Evolutionary conservation across 2,329 filamentous ascomycete species (phyloP), one percentile per base, ranked within the genome.

Genomic region (Pestalotiopsis sp.): DNA sequence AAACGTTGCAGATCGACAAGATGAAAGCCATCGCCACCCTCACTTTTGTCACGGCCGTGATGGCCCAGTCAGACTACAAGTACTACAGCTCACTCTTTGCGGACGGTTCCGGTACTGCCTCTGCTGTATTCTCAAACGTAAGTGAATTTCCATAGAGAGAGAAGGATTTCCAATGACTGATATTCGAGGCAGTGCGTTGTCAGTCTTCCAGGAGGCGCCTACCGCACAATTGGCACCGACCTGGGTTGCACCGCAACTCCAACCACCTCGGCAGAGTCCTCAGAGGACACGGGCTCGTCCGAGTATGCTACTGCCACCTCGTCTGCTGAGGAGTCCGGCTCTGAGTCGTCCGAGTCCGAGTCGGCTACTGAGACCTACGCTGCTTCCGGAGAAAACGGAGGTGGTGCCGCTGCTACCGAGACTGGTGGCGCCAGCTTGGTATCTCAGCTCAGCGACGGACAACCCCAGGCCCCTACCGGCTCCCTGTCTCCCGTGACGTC

Each of bases 71-170:
- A 25, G 27, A 59, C 7, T 41, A 64, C n/a, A 27, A 45, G 25
- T 36, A 27, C 59, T 36, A 62, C 14, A 13, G 11, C 12, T 62
- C 59, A 31, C 31, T 62, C 17, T 62, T 36, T 36, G 31, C 31
- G 31, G 31, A 36, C 7, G 31, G 6, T 36, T 36, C 38, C 17
- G 31, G 59, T 11, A 17, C 27, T 4, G 17, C 27, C 20, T 49
- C 38, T 14, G 61, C 61, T 31, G n/a, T 40, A 27, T 45, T 64
- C 23, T 25, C 61, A 25, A 64, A 64, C 61, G 61, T 64, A 52
- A 49, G 59, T 27, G 27, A 27, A 27, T 27, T 27, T 1, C 4
- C 27, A 27, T 5, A 5, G 27, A 27, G 27, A 4, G 27, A 27
- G 27, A 27, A 27, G 4, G 27, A 36, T 20, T 5, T 20, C 13